Conservation (phyloP, 1,139 yeast species). For the Lodderomyces metapsilosis region DNA sequence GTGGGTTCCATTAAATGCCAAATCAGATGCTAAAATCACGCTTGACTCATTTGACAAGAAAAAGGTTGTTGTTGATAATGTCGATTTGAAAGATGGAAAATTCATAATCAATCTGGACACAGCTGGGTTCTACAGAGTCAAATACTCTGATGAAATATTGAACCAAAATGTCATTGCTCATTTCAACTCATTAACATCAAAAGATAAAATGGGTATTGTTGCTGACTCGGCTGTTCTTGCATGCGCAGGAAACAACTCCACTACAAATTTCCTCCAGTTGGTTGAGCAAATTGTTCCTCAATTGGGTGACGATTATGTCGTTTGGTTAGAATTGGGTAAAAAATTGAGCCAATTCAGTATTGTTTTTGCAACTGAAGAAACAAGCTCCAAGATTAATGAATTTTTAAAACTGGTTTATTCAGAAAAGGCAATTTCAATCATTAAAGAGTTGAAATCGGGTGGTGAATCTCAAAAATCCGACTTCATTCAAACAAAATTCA, state of each 20-base stretch:
- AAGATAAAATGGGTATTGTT: constrained; percentile 49
- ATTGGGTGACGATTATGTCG: constrained; percentile 50
- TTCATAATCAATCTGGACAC: constrained; percentile 65
- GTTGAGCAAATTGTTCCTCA: constrained; percentile 44
- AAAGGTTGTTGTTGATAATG: constrained; percentile 21
- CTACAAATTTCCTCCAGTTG: constrained; percentile 45
- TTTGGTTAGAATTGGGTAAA: constrained; percentile 62
- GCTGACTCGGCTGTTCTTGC: constrained; percentile 44
- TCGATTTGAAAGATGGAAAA: constrained; percentile 27
- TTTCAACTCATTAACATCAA: constrained; percentile 57
- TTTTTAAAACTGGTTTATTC: constrained; percentile 44
- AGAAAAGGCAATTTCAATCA: constrained; percentile 33
- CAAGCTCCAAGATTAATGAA: constrained; percentile 35
- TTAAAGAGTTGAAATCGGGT: constrained; percentile 27
- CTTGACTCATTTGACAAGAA: constrained; percentile 25
- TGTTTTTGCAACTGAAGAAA: constrained; percentile 48
- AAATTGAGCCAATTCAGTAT: constrained; percentile 42
- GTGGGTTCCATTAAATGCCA: constrained; percentile 70
- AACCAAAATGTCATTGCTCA: constrained; percentile 41
- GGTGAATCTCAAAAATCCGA: constrained; percentile 27
- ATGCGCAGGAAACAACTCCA: constrained; percentile 53
- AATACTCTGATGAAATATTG: constrained; percentile 53
- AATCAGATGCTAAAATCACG: constrained; percentile 23
- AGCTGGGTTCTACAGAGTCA: constrained; percentile 65
- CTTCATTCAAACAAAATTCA: constrained; percentile 50